Percentiles rank a stretch among this genome's conserved stretches.
phyloP scores from a whole-genome alignment of 2,329 filamentous ascomycete species.

The Ophiostoma tasmaniense region DNA sequence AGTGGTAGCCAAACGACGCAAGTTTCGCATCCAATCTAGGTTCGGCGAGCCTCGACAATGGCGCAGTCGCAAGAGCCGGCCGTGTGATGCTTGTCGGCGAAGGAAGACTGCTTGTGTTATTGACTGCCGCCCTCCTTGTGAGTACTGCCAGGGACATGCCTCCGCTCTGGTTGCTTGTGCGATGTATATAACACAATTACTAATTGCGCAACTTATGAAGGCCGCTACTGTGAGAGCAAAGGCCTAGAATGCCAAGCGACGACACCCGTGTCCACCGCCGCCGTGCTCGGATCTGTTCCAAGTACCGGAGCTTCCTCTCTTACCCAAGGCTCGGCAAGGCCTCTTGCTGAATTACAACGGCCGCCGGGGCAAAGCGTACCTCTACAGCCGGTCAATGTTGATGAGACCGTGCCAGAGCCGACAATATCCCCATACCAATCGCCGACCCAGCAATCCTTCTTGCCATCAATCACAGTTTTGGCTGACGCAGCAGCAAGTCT shows the following conservation, averaged over 20 bases:
- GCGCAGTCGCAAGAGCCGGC: slow-evolving; percentile 20
- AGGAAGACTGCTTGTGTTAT: slow-evolving; percentile 20
- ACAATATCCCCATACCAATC: background rate
- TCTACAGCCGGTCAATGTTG: background rate
- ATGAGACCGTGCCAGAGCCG: background rate
- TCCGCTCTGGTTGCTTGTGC: no score
- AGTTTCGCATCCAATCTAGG: slow-evolving; percentile 17
- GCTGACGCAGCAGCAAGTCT: background rate
- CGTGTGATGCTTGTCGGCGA: slow-evolving; percentile 19
- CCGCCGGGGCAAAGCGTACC: background rate
- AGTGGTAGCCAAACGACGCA: slow-evolving; percentile 24
- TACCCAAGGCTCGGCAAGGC: background rate
- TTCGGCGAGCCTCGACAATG: slow-evolving; percentile 18
- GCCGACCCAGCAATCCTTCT: background rate
- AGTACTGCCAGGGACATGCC: slow-evolving; percentile 25
- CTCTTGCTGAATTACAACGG: background rate
- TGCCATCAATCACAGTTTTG: background rate
- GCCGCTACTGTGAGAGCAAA: background rate
- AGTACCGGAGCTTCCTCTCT: background rate
- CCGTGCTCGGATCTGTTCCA: background rate
- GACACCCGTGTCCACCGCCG: background rate
- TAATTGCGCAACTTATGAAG: background rate
- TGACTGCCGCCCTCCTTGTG: slow-evolving; percentile 18
- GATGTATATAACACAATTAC: background rate
- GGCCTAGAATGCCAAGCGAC: background rate